Evolutionary conservation across 73 alveolate species (phyloP).

Genomic region (Paramecium bursaria): DNA sequence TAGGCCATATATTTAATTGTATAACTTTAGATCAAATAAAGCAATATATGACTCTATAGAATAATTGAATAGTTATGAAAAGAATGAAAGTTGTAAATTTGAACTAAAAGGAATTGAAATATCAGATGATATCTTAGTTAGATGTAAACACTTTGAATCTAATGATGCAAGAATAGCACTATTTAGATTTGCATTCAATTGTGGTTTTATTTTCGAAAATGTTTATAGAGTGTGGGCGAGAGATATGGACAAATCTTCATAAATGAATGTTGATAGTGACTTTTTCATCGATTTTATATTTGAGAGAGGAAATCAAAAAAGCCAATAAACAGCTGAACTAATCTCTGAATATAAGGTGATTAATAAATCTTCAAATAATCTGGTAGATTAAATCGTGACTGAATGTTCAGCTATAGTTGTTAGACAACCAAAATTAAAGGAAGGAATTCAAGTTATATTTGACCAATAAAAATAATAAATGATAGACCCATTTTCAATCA

Average conservation of each 20-base stretch:
- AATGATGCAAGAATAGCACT: slow-evolving; percentile 48
- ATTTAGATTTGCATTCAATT: slow-evolving; percentile 47
- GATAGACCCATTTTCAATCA: no score
- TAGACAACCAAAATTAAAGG: neutral
- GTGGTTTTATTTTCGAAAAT: slow-evolving; percentile 38
- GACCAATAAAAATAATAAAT: neutral
- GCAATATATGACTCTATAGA: slow-evolving; percentile 12
- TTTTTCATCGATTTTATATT: slow-evolving; percentile 57
- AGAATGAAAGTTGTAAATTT: slow-evolving; percentile 49
- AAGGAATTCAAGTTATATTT: slow-evolving; percentile 37
- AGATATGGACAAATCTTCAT: slow-evolving; percentile 48
- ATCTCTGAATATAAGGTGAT: neutral
- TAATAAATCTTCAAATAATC: slow-evolving; percentile 22
- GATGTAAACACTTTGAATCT: slow-evolving; percentile 55
- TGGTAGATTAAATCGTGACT: slow-evolving; percentile 12
- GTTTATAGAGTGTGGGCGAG: slow-evolving; percentile 52
- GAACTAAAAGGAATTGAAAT: slow-evolving; percentile 58
- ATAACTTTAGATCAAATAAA: neutral
- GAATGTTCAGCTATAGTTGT: slow-evolving; percentile 52
- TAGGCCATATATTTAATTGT: slow-evolving; percentile 48
- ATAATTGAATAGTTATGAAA: slow-evolving; percentile 20
- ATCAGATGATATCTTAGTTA: slow-evolving; percentile 48
- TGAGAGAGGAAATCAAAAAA: slow-evolving; percentile 56
- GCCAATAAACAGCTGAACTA: slow-evolving; percentile 37
- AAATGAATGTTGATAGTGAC: slow-evolving; percentile 20